Conservation (phyloP, 1,284 basidiomycete species). For the Moniliella sp. region DNA sequence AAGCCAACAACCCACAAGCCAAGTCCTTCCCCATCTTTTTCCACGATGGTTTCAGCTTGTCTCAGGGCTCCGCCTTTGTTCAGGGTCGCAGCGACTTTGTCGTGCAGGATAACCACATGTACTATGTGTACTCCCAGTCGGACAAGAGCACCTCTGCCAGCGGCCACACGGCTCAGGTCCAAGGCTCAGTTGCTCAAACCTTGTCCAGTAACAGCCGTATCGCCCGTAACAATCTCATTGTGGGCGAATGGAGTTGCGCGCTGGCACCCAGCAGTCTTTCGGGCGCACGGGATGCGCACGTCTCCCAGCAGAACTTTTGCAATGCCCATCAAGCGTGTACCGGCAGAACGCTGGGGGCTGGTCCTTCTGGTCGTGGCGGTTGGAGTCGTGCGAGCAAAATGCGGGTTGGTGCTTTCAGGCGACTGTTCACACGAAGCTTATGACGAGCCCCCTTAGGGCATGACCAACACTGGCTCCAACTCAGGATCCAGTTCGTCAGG, state of each 20-base stretch:
- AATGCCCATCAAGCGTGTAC: slow-evolving; percentile 46
- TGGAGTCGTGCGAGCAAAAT: slow-evolving; percentile 27
- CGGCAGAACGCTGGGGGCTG: slow-evolving; percentile 45
- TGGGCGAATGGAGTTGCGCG: slow-evolving; percentile 40
- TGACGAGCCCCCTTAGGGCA: no score
- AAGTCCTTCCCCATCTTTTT: slow-evolving; percentile 47
- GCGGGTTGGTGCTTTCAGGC: slow-evolving; percentile 29
- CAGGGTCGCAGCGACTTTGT: slow-evolving; percentile 46
- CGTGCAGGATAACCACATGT: slow-evolving; percentile 54
- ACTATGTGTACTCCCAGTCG: slow-evolving; percentile 39
- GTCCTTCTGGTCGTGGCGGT: slow-evolving; percentile 49
- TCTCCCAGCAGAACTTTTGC: slow-evolving; percentile 44
- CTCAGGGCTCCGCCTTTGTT: slow-evolving; percentile 43
- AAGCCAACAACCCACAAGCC: slow-evolving; percentile 39
- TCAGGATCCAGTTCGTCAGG: no score
- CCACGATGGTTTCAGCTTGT: slow-evolving; percentile 51
- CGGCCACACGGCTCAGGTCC: slow-evolving; percentile 22
- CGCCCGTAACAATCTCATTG: slow-evolving; percentile 44
- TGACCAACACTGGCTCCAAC: background rate
- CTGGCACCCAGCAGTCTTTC: slow-evolving; percentile 44
- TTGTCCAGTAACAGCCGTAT: slow-evolving; percentile 8
- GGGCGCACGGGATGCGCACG: slow-evolving; percentile 38
- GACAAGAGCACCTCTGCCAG: slow-evolving; percentile 16
- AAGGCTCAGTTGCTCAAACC: slow-evolving; percentile 5
- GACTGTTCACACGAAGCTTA: slow-evolving; percentile 12